These are phyloP conservation scores for Verticillium nubilum DNA, from an alignment of 2,329 filamentous ascomycete genomes.

Conservation along the genomic window DNA sequence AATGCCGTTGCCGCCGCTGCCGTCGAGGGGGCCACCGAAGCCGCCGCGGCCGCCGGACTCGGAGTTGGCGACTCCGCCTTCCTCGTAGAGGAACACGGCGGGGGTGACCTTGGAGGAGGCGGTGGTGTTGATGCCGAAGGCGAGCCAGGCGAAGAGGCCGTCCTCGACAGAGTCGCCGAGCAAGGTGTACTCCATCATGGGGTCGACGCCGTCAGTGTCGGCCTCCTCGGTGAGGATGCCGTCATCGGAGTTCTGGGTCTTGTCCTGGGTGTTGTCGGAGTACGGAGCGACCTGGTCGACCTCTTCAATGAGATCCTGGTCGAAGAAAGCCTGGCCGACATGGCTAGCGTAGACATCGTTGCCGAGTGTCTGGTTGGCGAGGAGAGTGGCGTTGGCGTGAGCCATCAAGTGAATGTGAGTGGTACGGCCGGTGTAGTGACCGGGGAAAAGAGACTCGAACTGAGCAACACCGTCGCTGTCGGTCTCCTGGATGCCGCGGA, in stretches of 20 bases:
- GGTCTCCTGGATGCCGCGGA: slow-evolving; percentile 33
- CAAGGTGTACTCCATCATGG: slow-evolving; percentile 51
- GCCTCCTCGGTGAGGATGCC: slow-evolving; percentile 39
- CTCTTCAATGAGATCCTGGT: slow-evolving; percentile 44
- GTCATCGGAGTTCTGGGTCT: slow-evolving; percentile 47
- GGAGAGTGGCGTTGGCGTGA: slow-evolving; percentile 25
- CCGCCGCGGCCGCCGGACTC: slow-evolving; percentile 2
- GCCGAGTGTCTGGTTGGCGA: slow-evolving; percentile 43
- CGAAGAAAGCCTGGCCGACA: slow-evolving; percentile 59
- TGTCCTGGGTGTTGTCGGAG: slow-evolving; percentile 31
- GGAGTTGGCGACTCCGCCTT: slow-evolving; percentile 24
- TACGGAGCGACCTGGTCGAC: slow-evolving; percentile 44
- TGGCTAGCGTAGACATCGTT: slow-evolving; percentile 44
- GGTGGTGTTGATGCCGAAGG: slow-evolving; percentile 39
- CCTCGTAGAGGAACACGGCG: slow-evolving; percentile 24
- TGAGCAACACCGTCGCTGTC: slow-evolving; percentile 32
- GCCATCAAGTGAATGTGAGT: slow-evolving; percentile 34
- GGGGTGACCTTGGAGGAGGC: slow-evolving; percentile 16
- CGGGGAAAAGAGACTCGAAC: slow-evolving; percentile 37
- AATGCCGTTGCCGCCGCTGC: background rate
- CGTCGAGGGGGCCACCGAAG: background rate
- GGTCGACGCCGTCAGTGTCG: slow-evolving; percentile 44
- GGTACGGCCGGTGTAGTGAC: slow-evolving; percentile 34
- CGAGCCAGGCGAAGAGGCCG: slow-evolving; percentile 49
- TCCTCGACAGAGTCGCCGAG: slow-evolving; percentile 46